These are phyloP conservation scores for Ogataea thermomethanolica DNA, from an alignment of 805 yeast species.

Conservation along the genomic window DNA sequence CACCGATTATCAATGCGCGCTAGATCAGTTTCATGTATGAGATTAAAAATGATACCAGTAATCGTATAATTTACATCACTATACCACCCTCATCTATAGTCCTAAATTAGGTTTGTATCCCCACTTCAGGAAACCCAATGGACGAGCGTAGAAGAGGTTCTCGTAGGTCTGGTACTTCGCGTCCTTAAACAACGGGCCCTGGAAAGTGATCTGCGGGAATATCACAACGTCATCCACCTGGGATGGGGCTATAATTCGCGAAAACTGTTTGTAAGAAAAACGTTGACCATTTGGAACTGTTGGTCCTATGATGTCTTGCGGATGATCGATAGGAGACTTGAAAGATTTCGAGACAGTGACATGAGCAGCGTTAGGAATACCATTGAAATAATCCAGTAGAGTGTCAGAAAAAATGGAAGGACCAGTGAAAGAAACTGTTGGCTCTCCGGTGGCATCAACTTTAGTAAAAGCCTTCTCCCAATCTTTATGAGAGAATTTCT, in stretches of 20 bases:
- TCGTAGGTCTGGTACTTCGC: constrained; percentile 10
- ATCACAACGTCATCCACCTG: constrained; percentile 22
- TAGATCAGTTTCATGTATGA: too few species aligned
- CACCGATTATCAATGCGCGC: too few species aligned
- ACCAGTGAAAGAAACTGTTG: constrained; percentile 22
- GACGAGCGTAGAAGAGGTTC: constrained; percentile 28
- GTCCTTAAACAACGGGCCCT: constrained; percentile 12
- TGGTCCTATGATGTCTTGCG: constrained; percentile 18
- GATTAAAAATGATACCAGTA: too few species aligned
- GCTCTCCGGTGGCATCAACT: constrained; percentile 23
- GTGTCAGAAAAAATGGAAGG: constrained; percentile 25
- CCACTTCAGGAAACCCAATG: constrained; percentile 12
- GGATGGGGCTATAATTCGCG: constrained; percentile 20
- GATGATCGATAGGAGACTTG: constrained; percentile 4
- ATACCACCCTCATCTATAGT: too few species aligned
- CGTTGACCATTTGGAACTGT: constrained; percentile 12
- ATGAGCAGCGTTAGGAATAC: constrained; percentile 11
- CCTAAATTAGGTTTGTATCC: constrained; percentile 16
- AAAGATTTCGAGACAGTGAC: constrained; percentile 9
- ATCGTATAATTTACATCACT: too few species aligned
- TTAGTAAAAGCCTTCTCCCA: constrained; percentile 16
- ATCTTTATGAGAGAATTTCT: constrained; percentile 10
- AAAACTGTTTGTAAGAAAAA: constrained; percentile 21
- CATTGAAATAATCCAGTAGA: constrained; percentile 23
- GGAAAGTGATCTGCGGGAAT: constrained; percentile 20